A percentile compares a stretch with the other conserved stretches of the same genome.
These are phyloP conservation scores for Globisporangium emineosum DNA, from an alignment of 352 stramenopile species.

Conservation along the genomic window DNA sequence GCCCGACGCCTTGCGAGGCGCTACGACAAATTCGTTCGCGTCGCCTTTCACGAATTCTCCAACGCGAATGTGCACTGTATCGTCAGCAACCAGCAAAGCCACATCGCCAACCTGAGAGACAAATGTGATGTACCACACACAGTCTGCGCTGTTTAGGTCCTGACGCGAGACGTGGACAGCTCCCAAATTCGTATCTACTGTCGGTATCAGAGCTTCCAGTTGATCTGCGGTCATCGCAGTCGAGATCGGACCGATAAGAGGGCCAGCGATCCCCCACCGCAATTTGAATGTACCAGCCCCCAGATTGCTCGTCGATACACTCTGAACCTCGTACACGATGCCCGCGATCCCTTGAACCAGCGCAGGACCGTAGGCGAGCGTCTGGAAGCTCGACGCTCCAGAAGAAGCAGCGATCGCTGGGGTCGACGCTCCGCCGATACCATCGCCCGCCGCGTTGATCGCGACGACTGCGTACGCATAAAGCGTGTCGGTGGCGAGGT, in stretches of 20 bases:
- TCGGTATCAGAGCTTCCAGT: constrained; percentile 39
- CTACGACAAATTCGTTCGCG: constrained; percentile 94
- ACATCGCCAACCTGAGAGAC: constrained; percentile 77
- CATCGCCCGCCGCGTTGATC: constrained; percentile 90
- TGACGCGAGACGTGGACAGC: constrained; percentile 60
- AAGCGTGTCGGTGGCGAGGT: constrained; percentile 85
- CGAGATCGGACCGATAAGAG: constrained; percentile 37
- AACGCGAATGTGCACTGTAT: constrained; percentile 47
- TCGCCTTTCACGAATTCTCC: constrained; percentile 92
- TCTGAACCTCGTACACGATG: constrained; percentile 95
- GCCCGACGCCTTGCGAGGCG: constrained; percentile 91
- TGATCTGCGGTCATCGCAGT: constrained; percentile 38
- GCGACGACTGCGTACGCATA: constrained; percentile 94
- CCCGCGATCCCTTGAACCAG: constrained; percentile 91
- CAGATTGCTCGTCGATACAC: constrained; percentile 54
- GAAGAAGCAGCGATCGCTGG: constrained; percentile 90
- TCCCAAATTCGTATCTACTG: constrained; percentile 33
- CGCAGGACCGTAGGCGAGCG: constrained; percentile 85
- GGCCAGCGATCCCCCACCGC: constrained; percentile 27
- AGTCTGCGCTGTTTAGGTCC: constrained; percentile 44
- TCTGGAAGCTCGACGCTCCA: constrained; percentile 83
- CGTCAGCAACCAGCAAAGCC: constrained; percentile 52
- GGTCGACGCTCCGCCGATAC: constrained; percentile 83
- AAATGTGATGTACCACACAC: constrained; percentile 87
- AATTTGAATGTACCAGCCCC: constrained; percentile 48